Evolutionary conservation across 352 stramenopile species (phyloP), one percentile per base, ranked within the genome.

Genomic region (Phytophthora pini): DNA sequence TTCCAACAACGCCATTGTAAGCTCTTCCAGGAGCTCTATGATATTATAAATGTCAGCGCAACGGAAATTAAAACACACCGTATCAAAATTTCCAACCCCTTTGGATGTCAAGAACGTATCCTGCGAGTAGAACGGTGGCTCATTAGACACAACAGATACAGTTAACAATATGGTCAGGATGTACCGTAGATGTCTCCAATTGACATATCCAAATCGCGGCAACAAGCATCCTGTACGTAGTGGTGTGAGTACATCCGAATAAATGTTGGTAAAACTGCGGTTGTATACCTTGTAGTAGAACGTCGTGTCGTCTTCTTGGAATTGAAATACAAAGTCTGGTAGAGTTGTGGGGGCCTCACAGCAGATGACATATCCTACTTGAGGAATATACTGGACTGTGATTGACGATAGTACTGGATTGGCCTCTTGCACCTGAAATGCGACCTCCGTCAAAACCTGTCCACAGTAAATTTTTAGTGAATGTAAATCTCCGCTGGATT

Each of bases 331-430:
- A 36, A 96, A 96, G 43, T 89, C 83, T 17, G 84, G 73, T 12
- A 94, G 56, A 38, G 75, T 79, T 24, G 80, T 93, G 9, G 78
- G 71, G 5, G 82, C 80, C 57, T 93, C 80, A 45, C 84, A 94
- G 52, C 81, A 92, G 29, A 96, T 86, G 12, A 94, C 87, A 67
- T 94, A 96, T 10, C 88, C 88, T 32, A 95, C 81, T 82, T 93
- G 88, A 56, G 88, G 87, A 44, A 95, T 93, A 53, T 94, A 96
- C 59, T 95, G 82, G 27, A 94, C 81, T 12, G 84, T 92, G 36
- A 95, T 92, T 4, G 82, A 87, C 3, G 80, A 85, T 32, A 95
- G 62, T 47, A 69, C 75, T 26, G 88, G 72, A 49, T 93, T 88
- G 20, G 74, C 65, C 57, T 94, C 82, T 81, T 92, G 80, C 24